These are phyloP conservation scores for Inonotus obliquus DNA, from an alignment of 1,284 basidiomycete genomes.

Conservation along the genomic window DNA sequence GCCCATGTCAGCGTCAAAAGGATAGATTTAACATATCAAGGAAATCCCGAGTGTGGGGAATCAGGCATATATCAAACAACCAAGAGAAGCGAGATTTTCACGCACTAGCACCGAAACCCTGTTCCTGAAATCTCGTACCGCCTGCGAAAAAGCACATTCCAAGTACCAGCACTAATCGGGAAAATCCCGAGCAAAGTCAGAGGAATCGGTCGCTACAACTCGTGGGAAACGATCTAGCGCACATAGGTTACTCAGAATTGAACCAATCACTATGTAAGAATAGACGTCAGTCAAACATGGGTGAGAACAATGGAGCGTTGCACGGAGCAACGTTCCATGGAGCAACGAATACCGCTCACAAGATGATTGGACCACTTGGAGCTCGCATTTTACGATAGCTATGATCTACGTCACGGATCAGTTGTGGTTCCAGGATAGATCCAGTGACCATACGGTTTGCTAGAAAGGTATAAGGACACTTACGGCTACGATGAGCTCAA, in stretches of 20 bases:
- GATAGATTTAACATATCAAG: neutral
- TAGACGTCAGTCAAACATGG: constrained; percentile 27
- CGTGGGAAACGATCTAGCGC: too few relatives aligned
- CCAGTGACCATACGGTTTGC: constrained; percentile 13
- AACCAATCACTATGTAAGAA: constrained; percentile 60
- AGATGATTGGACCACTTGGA: constrained; percentile 78
- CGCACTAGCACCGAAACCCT: constrained; percentile 70
- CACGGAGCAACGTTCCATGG: constrained; percentile 19
- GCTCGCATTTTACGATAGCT: constrained; percentile 74
- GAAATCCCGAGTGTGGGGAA: neutral
- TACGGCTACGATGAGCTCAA: constrained; percentile 78
- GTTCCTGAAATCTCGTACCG: constrained; percentile 71
- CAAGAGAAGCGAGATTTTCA: constrained; percentile 8
- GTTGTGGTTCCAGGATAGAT: neutral
- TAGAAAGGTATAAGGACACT: constrained; percentile 26
- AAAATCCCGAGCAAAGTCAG: constrained; percentile 20
- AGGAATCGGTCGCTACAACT: neutral
- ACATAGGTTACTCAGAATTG: constrained; percentile 76
- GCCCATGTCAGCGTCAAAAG: neutral
- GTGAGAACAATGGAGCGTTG: constrained; percentile 35
- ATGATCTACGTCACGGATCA: constrained; percentile 56
- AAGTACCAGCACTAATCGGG: constrained; percentile 50
- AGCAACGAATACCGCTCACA: constrained; percentile 38
- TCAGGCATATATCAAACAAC: neutral
- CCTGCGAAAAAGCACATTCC: constrained; percentile 84